These are phyloP conservation scores for Nigrospora sphaerica DNA, from an alignment of 2,329 filamentous ascomycete genomes.

Conservation along the genomic window DNA sequence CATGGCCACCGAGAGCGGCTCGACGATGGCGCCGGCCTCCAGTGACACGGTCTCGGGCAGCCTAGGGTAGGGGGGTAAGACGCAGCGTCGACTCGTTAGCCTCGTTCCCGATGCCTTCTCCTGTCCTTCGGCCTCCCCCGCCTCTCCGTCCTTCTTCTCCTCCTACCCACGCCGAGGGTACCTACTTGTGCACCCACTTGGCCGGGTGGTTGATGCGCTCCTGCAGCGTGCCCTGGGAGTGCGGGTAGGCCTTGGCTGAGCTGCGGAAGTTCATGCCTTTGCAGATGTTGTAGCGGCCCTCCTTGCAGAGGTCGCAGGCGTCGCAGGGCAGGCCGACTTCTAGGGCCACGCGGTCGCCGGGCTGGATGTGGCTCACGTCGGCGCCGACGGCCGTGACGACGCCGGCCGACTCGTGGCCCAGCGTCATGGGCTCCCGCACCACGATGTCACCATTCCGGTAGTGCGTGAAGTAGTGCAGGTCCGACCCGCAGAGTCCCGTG, in stretches of 20 bases:
- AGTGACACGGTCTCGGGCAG: constrained; percentile 40
- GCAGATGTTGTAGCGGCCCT: constrained; percentile 58
- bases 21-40: constrained; percentile 49
- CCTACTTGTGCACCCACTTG: constrained; percentile 48
- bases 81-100: neutral
- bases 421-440: constrained; percentile 44
- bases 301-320: constrained; percentile 38
- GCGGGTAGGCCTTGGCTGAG: constrained; percentile 49
- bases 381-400: constrained; percentile 54
- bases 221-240: constrained; percentile 53
- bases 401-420: constrained; percentile 66
- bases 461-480: constrained; percentile 61
- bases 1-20: constrained; percentile 53
- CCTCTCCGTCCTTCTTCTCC: neutral
- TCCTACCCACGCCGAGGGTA: neutral
- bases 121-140: neutral
- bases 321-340: constrained; percentile 51
- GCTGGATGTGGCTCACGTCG: constrained; percentile 45
- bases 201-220: constrained; percentile 49
- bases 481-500: constrained; percentile 61
- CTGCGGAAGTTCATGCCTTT: constrained; percentile 48
- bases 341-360: constrained; percentile 63
- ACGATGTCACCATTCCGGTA: constrained; percentile 60
- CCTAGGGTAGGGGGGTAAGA: constrained; percentile 15
- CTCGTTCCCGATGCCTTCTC: neutral